Conservation (phyloP, 2,329 filamentous ascomycete genomes). For the Delphinella strobiligena region DNA sequence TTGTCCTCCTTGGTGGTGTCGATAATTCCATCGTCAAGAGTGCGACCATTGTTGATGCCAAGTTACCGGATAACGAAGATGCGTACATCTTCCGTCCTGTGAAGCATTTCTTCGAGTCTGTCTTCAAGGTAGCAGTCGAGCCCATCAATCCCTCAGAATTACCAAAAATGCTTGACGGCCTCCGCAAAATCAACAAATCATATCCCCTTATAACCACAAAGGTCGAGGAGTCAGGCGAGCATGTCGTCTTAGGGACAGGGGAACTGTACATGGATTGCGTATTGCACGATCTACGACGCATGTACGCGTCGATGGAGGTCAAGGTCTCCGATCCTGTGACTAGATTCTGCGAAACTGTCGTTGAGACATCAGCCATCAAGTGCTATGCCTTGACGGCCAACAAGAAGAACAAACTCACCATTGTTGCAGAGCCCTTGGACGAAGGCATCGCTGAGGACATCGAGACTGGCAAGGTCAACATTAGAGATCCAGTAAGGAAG, state of each 20-base stretch:
- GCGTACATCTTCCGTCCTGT: slow-evolving; percentile 92
- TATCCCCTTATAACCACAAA: slow-evolving; percentile 94
- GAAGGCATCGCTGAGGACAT: slow-evolving; percentile 93
- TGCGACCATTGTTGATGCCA: slow-evolving; percentile 73
- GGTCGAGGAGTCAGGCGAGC: slow-evolving; percentile 95
- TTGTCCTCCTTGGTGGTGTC: slow-evolving; percentile 81
- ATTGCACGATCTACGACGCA: slow-evolving; percentile 75
- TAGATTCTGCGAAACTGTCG: slow-evolving; percentile 93
- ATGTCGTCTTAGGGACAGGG: slow-evolving; percentile 86
- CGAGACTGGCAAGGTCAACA: slow-evolving; percentile 77
- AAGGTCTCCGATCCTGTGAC: slow-evolving; percentile 98
- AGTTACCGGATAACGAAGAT: slow-evolving; percentile 75
- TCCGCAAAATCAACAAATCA: slow-evolving; percentile 95
- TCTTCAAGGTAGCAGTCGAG: slow-evolving; percentile 95
- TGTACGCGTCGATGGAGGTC: slow-evolving; percentile 99
- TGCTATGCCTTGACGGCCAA: slow-evolving; percentile 97
- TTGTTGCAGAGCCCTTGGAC: slow-evolving; percentile 93
- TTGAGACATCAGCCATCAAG: slow-evolving; percentile 93
- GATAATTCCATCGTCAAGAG: slow-evolving; percentile 99
- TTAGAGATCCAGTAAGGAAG: slow-evolving; percentile 83
- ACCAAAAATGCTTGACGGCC: slow-evolving; percentile 95
- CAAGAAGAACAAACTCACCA: slow-evolving; percentile 98
- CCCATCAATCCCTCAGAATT: slow-evolving; percentile 96
- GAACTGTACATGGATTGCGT: slow-evolving; percentile 99
- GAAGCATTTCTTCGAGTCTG: slow-evolving; percentile 89